Evolutionary conservation across 169 alveolate genomes (phyloP).

Genomic region (Plasmodium cynomolgi): DNA sequence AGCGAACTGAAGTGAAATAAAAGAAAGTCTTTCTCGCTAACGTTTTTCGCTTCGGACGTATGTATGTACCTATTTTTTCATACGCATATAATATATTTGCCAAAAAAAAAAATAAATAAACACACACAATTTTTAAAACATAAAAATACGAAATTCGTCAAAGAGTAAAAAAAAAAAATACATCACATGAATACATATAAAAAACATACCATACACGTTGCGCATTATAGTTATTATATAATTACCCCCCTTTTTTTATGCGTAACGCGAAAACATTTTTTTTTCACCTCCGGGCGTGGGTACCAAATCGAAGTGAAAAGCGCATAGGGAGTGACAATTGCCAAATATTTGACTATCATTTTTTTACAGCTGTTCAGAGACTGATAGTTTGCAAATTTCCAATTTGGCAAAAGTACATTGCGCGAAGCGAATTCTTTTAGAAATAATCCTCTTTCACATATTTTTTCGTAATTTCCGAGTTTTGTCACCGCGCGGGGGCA

Average conservation of each 20-base stretch:
- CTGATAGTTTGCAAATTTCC: conserved; percentile 5
- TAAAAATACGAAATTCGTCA: background rate
- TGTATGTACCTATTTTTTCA: background rate
- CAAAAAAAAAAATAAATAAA: background rate
- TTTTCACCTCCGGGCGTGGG: background rate
- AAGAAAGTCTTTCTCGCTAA: background rate
- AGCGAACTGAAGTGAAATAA: background rate
- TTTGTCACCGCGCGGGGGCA: background rate
- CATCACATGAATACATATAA: background rate
- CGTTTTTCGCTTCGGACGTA: background rate
- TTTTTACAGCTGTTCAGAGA: background rate
- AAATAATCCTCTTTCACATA: background rate
- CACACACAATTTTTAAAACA: background rate
- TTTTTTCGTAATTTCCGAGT: conserved; percentile 21
- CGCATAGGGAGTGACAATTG: background rate
- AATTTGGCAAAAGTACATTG: background rate
- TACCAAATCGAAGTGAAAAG: background rate
- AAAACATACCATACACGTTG: background rate
- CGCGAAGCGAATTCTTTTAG: background rate
- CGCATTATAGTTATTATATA: background rate
- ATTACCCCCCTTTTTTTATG: background rate
- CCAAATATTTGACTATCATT: background rate
- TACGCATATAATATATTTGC: background rate
- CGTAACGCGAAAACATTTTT: background rate
- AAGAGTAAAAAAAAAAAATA: background rate